These are phyloP conservation scores for Rutstroemia sp. DNA, from an alignment of 2,329 filamentous ascomycete genomes.

Conservation along the genomic window DNA sequence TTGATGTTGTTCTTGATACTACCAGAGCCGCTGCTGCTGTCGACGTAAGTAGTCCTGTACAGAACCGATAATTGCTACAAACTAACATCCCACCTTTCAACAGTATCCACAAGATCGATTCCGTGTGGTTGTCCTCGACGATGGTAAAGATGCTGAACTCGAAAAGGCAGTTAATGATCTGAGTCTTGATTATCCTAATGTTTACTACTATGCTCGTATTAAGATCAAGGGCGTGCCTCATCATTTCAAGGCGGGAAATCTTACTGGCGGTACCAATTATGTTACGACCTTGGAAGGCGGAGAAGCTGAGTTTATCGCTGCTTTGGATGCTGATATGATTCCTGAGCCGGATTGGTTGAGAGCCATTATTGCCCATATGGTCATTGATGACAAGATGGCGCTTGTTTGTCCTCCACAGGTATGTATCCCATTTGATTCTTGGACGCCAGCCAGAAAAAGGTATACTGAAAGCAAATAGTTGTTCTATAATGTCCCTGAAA, in stretches of 20 bases:
- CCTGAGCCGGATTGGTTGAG: slow-evolving; percentile 53
- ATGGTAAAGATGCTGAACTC: slow-evolving; percentile 41
- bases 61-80: not conserved
- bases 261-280: slow-evolving; percentile 51
- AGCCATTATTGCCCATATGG: slow-evolving; percentile 49
- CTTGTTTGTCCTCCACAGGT: slow-evolving; percentile 51
- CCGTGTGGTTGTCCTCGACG: slow-evolving; percentile 49
- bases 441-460: no score
- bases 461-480: slow-evolving; percentile 28
- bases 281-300: slow-evolving; percentile 41
- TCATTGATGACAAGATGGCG: slow-evolving; percentile 48
- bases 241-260: slow-evolving; percentile 58
- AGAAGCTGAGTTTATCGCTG: slow-evolving; percentile 48
- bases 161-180: slow-evolving; percentile 33
- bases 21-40: slow-evolving; percentile 44
- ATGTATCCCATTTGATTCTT: not conserved
- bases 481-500: slow-evolving; percentile 54
- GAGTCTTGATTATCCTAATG: slow-evolving; percentile 32
- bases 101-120: slow-evolving; percentile 43
- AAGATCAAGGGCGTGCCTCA: slow-evolving; percentile 31
- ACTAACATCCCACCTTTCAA: not conserved
- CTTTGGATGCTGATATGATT: slow-evolving; percentile 63
- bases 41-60: slow-evolving; percentile 30
- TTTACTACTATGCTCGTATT: slow-evolving; percentile 41
- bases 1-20: slow-evolving; percentile 41